These are phyloP conservation scores for Talaromyces sp. DNA, from an alignment of 2,329 filamentous ascomycete species.

Conservation along the genomic window DNA sequence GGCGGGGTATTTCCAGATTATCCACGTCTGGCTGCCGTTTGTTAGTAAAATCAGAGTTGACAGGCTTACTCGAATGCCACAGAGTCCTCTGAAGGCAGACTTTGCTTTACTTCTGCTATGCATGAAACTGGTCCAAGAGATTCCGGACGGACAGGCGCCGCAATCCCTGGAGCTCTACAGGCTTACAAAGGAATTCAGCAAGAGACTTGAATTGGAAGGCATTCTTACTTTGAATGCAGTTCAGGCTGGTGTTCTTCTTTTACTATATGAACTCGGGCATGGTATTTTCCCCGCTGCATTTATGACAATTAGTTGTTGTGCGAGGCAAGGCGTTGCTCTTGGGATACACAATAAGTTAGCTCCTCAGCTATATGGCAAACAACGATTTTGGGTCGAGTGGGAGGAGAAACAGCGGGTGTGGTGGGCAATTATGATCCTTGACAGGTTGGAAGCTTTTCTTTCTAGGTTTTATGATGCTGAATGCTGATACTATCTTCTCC, in stretches of 20 bases:
- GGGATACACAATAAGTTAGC: not conserved
- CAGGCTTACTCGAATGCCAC: not conserved
- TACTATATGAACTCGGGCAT: not conserved
- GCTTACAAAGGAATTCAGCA: not conserved
- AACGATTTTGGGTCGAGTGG: not conserved
- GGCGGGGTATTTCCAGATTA: not conserved
- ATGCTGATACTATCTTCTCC: not conserved
- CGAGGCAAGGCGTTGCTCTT: not conserved
- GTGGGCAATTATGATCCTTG: not conserved
- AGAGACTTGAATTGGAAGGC: not conserved
- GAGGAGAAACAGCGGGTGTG: not conserved
- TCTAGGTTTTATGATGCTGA: not conserved
- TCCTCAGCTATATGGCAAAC: not conserved
- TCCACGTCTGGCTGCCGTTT: not conserved
- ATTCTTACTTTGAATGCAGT: not conserved
- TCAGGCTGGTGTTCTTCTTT: not conserved
- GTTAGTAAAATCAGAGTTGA: not conserved
- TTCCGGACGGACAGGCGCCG: not conserved
- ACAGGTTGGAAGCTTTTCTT: not conserved
- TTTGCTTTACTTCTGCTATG: not conserved
- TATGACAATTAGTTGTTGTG: not conserved
- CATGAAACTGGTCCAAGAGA: not conserved
- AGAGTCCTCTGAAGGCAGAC: not conserved
- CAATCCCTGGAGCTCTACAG: not conserved
- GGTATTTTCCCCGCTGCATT: not conserved